These are phyloP conservation scores for Vaccinium darrowii DNA, from an alignment of 148 eudicot species.

Conservation along the genomic window DNA sequence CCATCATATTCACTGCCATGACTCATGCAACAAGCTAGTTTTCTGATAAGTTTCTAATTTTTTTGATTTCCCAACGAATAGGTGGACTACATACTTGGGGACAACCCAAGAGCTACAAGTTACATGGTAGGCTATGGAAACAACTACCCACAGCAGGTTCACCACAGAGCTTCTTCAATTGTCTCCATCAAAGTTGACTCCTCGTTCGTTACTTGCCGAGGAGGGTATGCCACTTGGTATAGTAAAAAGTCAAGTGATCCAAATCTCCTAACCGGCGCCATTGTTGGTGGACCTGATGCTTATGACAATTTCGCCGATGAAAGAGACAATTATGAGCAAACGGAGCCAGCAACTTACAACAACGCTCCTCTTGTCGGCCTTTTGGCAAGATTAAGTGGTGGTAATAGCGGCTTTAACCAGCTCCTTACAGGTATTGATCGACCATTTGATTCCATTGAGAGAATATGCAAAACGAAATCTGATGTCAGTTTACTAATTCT, in stretches of 20 bases:
- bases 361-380: slow-evolving; percentile 96
- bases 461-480: background rate
- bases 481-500: background rate
- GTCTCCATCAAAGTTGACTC: slow-evolving; percentile 75
- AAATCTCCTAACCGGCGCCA: slow-evolving; percentile 79
- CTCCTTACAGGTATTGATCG: slow-evolving; percentile 53
- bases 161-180: slow-evolving; percentile 92
- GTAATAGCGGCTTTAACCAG: slow-evolving; percentile 85
- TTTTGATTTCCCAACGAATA: slow-evolving; percentile 10
- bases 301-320: slow-evolving; percentile 95
- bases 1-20: background rate
- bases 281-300: slow-evolving; percentile 98
- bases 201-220: slow-evolving; percentile 73
- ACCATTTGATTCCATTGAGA: background rate
- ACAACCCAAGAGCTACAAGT: slow-evolving; percentile 98
- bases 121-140: slow-evolving; percentile 98
- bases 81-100: slow-evolving; percentile 97
- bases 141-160: slow-evolving; percentile 87
- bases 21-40: background rate
- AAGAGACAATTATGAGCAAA: slow-evolving; percentile 93
- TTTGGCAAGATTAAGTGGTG: slow-evolving; percentile 68
- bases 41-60: background rate
- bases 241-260: slow-evolving; percentile 81
- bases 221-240: slow-evolving; percentile 93
- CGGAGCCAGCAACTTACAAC: slow-evolving; percentile 98